These are phyloP conservation scores for Phialophora tarda DNA, from an alignment of 2,329 filamentous ascomycete genomes.

Conservation along the genomic window DNA sequence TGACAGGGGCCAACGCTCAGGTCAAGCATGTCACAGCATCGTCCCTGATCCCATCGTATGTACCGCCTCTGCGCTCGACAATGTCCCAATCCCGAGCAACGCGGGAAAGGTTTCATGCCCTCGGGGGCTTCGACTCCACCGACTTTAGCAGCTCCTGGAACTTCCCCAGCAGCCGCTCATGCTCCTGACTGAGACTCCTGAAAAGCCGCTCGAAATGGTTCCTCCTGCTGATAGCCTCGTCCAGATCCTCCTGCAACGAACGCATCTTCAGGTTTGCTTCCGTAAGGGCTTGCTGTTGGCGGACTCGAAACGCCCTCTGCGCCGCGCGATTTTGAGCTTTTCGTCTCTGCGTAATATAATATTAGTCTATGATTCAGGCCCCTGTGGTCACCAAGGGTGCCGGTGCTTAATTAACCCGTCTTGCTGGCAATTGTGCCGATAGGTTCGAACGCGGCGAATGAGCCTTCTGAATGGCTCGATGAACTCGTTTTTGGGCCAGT, in stretches of 20 bases:
- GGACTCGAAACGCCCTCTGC: slow-evolving; percentile 89
- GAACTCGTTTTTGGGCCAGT: background rate
- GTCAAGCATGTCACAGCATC: background rate
- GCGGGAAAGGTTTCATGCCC: background rate
- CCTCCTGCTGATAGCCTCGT: slow-evolving; percentile 17
- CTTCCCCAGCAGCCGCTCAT: slow-evolving; percentile 20
- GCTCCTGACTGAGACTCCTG: slow-evolving; percentile 20
- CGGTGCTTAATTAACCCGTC: slow-evolving; percentile 11
- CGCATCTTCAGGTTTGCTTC: slow-evolving; percentile 18
- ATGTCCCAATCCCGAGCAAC: background rate
- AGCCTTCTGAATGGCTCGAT: background rate
- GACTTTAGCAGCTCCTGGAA: slow-evolving; percentile 10
- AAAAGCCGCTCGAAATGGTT: slow-evolving; percentile 25
- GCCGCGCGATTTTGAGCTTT: slow-evolving; percentile 95
- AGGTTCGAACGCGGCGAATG: slow-evolving; percentile 4
- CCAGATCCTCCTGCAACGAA: slow-evolving; percentile 19
- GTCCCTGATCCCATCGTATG: background rate
- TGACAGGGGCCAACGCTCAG: background rate
- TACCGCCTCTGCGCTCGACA: background rate
- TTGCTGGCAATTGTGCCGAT: slow-evolving; percentile 16
- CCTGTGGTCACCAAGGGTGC: background rate
- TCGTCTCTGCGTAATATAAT: slow-evolving; percentile 47
- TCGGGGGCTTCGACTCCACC: slow-evolving; percentile 5
- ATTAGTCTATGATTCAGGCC: slow-evolving; percentile 2
- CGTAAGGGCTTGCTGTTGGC: slow-evolving; percentile 76